Evolutionary conservation across 2,329 filamentous ascomycete genomes (phyloP).

Genomic region (Apiospora saccharicola): DNA sequence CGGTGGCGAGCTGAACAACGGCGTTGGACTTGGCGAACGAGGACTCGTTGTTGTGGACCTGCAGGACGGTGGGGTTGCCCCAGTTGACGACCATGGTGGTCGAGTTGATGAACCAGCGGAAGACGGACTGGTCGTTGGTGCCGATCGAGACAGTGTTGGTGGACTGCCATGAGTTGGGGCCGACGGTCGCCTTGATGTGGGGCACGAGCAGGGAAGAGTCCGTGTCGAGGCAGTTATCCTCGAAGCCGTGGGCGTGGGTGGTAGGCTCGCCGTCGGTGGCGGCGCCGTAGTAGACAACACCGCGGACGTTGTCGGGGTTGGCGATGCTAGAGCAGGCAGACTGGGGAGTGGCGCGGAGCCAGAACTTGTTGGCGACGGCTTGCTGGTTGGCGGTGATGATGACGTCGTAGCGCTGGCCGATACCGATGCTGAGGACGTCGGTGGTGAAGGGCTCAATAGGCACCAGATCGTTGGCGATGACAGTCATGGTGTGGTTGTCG

Average conservation of each 20-base stretch:
- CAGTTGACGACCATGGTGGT: constrained; percentile 58
- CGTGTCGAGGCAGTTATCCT: constrained; percentile 47
- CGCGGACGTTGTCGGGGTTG: constrained; percentile 24
- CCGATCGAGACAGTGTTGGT: constrained; percentile 33
- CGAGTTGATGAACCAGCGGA: constrained; percentile 58
- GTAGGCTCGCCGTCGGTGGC: constrained; percentile 32
- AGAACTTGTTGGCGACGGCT: constrained; percentile 46
- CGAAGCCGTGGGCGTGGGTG: constrained; percentile 27
- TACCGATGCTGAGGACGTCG: constrained; percentile 51
- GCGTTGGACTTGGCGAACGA: constrained; percentile 35
- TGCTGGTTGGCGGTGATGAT: constrained; percentile 30
- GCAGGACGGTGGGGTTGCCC: constrained; percentile 52
- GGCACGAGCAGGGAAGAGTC: constrained; percentile 45
- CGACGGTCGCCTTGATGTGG: constrained; percentile 44
- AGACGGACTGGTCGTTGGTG: constrained; percentile 39
- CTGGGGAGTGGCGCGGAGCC: constrained; percentile 54
- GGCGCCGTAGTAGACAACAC: constrained; percentile 48
- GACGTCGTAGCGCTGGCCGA: constrained; percentile 45
- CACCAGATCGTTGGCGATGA: constrained; percentile 63
- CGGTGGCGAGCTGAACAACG: constrained; percentile 40
- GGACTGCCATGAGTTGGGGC: constrained; percentile 33
- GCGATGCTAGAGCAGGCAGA: constrained; percentile 44
- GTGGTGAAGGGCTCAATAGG: constrained; percentile 60
- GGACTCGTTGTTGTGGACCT: constrained; percentile 40
- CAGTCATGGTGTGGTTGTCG: constrained; percentile 60